Evolutionary conservation across 306 rosid species (phyloP).

Genomic region (Castanea crenata): DNA sequence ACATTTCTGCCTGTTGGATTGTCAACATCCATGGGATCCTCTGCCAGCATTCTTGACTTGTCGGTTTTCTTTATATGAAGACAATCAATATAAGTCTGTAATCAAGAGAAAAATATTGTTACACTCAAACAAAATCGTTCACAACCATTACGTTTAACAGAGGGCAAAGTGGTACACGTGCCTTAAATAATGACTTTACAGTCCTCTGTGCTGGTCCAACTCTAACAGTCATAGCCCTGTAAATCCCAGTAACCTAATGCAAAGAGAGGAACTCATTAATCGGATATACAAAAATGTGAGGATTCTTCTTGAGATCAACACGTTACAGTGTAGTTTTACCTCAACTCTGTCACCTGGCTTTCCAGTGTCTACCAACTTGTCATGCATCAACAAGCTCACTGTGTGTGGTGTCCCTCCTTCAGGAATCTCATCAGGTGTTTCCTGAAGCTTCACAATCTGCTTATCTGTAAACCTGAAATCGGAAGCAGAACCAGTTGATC

Average conservation of each 20-base stretch:
- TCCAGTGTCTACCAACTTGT: conserved; percentile 88
- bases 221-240: conserved; percentile 94
- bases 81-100: conserved; percentile 93
- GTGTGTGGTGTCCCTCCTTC: conserved; percentile 99
- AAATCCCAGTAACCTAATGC: conserved; percentile 83
- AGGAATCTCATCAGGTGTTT: conserved; percentile 97
- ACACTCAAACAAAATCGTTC: conserved; percentile 16
- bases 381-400: conserved; percentile 93
- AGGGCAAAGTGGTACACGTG: conserved; percentile 12
- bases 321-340: conserved; percentile 44
- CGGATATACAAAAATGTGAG: conserved; percentile 10
- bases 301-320: conserved; percentile 11
- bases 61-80: conserved; percentile 88
- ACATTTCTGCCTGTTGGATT: conserved; percentile 29
- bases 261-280: conserved; percentile 21
- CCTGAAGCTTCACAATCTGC: conserved; percentile 97
- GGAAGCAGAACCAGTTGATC: conserved; percentile 15
- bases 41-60: conserved; percentile 83
- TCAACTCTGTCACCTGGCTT: conserved; percentile 98
- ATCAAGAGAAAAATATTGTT: conserved; percentile 14
- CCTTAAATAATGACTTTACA: conserved; percentile 95
- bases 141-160: conserved; percentile 3
- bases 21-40: conserved; percentile 61
- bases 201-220: conserved; percentile 95
- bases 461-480: conserved; percentile 78